Conservation (phyloP, 1,139 yeast species). For the Pichia kudriavzevii region DNA sequence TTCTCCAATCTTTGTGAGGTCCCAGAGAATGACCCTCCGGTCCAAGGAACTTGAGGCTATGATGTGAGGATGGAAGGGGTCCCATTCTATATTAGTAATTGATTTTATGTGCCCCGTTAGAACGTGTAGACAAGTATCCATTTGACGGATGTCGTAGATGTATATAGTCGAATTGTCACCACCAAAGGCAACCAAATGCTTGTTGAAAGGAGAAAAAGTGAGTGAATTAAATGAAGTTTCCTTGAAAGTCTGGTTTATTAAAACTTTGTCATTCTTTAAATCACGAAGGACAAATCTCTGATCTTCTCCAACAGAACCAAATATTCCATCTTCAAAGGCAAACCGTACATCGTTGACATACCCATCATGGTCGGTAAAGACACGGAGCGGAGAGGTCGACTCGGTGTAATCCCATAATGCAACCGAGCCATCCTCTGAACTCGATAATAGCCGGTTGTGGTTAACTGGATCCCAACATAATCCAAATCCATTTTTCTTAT, state of each 20-base stretch:
- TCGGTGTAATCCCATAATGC: constrained; percentile 47
- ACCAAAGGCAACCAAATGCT: constrained; percentile 57
- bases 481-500: constrained; percentile 65
- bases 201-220: constrained; percentile 56
- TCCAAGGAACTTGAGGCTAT: constrained; percentile 70
- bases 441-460: constrained; percentile 46
- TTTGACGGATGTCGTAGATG: constrained; percentile 51
- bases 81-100: constrained; percentile 63
- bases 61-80: constrained; percentile 63
- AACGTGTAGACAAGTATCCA: constrained; percentile 45
- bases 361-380: constrained; percentile 37
- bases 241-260: constrained; percentile 32
- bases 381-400: constrained; percentile 24
- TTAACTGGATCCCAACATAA: constrained; percentile 50
- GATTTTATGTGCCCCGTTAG: constrained; percentile 75
- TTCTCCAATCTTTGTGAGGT: constrained; percentile 61
- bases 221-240: constrained; percentile 46
- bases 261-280: constrained; percentile 27
- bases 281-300: constrained; percentile 39
- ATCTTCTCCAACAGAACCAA: constrained; percentile 73
- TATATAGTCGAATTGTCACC: constrained; percentile 61
- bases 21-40: constrained; percentile 69
- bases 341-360: constrained; percentile 72
- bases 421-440: constrained; percentile 57
- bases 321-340: constrained; percentile 46